Conservation (phyloP, 176 grass and related monocot species). For the Zoysia pacifica region DNA sequence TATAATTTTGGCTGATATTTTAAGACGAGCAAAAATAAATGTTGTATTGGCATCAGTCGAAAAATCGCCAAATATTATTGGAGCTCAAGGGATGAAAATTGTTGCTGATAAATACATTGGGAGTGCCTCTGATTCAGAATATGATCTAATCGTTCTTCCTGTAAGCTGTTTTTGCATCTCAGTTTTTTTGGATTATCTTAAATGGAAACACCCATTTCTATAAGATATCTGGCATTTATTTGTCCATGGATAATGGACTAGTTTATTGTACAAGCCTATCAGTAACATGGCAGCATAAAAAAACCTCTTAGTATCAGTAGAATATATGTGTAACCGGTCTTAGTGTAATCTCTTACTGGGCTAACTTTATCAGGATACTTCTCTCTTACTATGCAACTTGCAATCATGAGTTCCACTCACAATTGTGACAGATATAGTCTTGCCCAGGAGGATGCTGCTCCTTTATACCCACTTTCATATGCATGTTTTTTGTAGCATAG, state of each 20-base stretch:
- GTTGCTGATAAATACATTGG: conserved; percentile 73
- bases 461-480: background rate
- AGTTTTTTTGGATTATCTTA: conserved; percentile 26
- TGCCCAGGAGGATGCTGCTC: background rate
- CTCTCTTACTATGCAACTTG: background rate
- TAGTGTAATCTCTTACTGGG: background rate
- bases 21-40: conserved; percentile 83
- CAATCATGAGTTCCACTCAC: conserved; percentile 27
- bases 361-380: background rate
- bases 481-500: background rate
- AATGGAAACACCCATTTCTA: conserved; percentile 5
- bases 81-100: conserved; percentile 68
- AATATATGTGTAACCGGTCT: background rate
- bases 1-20: conserved; percentile 72
- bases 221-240: conserved; percentile 30
- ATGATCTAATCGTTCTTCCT: conserved; percentile 91
- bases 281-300: background rate
- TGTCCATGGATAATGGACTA: background rate
- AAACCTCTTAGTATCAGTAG: background rate
- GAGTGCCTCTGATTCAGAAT: conserved; percentile 64
- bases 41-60: conserved; percentile 86
- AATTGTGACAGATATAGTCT: background rate
- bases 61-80: conserved; percentile 60
- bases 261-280: background rate
- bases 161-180: conserved; percentile 57